phyloP scores from a whole-genome alignment of 1,284 basidiomycete genomes.

The Cutaneotrichosporon sp. region DNA sequence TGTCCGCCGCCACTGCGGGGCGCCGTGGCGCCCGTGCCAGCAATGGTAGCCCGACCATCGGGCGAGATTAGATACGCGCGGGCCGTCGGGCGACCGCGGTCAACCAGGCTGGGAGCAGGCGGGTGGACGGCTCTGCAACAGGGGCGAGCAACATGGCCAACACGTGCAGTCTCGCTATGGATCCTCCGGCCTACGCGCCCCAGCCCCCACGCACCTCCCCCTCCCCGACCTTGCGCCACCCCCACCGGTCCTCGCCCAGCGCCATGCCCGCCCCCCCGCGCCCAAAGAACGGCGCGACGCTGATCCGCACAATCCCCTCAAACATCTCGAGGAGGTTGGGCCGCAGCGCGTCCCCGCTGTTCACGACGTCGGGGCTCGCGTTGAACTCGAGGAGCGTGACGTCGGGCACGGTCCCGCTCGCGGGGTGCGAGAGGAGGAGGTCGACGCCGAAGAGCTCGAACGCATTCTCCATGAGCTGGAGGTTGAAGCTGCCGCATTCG shows the following conservation, averaged over 20 bases:
- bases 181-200: slow-evolving; percentile 17
- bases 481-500: slow-evolving; percentile 60
- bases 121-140: too few species aligned
- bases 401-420: too few species aligned
- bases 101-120: too few species aligned
- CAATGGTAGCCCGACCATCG: background rate
- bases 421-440: slow-evolving; percentile 71
- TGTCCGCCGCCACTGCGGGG: too few species aligned
- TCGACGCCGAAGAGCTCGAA: slow-evolving; percentile 95
- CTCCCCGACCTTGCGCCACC: slow-evolving; percentile 48
- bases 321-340: slow-evolving; percentile 81
- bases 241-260: slow-evolving; percentile 43
- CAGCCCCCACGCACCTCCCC: slow-evolving; percentile 43
- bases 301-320: slow-evolving; percentile 65
- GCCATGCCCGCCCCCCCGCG: slow-evolving; percentile 26
- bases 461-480: slow-evolving; percentile 80
- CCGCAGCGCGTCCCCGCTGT: slow-evolving; percentile 75
- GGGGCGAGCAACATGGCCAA: too few species aligned
- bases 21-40: background rate
- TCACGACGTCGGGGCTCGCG: slow-evolving; percentile 92
- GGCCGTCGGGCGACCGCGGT: background rate
- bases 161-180: too few species aligned
- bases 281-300: slow-evolving; percentile 64
- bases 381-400: slow-evolving; percentile 89
- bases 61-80: background rate